phyloP scores from a whole-genome alignment of 73 alveolate genomes.

The Stentor coeruleus region DNA sequence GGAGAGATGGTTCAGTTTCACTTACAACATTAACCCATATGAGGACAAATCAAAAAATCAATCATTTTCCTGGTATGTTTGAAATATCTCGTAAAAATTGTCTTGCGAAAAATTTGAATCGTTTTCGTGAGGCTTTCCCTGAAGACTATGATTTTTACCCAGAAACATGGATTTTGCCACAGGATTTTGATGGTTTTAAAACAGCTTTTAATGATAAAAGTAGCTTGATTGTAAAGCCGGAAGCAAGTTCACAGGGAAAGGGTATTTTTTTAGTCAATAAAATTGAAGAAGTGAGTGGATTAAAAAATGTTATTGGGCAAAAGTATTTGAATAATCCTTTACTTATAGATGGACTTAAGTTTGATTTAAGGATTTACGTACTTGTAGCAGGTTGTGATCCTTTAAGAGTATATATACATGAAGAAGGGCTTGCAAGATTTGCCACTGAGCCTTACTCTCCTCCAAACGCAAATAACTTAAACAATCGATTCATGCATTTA shows the following conservation, averaged over 20 bases:
- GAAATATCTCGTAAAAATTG: conserved; percentile 18
- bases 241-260: conserved; percentile 30
- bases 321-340: conserved; percentile 85
- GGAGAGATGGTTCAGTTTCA: conserved; percentile 20
- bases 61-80: conserved; percentile 31
- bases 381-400: conserved; percentile 85
- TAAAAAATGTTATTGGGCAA: conserved; percentile 53
- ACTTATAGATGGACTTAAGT: conserved; percentile 77
- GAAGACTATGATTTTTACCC: conserved; percentile 25
- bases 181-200: conserved; percentile 14
- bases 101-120: conserved; percentile 30
- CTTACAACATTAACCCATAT: not conserved
- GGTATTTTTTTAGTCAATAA: conserved; percentile 32
- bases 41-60: conserved; percentile 29
- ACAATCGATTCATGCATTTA: conserved; percentile 76
- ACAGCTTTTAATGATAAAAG: not conserved
- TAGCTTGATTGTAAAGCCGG: conserved; percentile 36
- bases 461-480: conserved; percentile 45
- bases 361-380: conserved; percentile 86
- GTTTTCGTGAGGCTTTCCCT: not conserved
- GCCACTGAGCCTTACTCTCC: conserved; percentile 74
- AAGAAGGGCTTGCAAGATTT: conserved; percentile 87
- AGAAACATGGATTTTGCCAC: conserved; percentile 32
- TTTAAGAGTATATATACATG: conserved; percentile 73
- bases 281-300: not conserved